Percentiles rank a stretch among this genome's conserved stretches.
phyloP scores from a whole-genome alignment of 2,329 filamentous ascomycete species.

The Helicocarpus griseus region DNA sequence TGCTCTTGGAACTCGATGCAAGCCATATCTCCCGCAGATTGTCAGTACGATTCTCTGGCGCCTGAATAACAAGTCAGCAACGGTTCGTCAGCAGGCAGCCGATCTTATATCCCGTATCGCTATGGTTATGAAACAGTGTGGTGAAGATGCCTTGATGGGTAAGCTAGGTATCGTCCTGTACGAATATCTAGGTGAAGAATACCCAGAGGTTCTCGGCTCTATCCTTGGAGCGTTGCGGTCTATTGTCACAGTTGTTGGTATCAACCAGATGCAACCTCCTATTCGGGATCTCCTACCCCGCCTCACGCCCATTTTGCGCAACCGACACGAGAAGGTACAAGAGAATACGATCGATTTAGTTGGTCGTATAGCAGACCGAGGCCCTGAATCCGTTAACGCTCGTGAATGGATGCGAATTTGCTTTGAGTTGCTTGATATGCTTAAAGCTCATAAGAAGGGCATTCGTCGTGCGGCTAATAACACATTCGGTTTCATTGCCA shows the following conservation, averaged over 20 bases:
- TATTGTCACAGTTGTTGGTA: slow-evolving; percentile 95
- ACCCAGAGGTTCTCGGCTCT: slow-evolving; percentile 92
- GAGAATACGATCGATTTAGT: slow-evolving; percentile 98
- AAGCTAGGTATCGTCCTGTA: slow-evolving; percentile 92
- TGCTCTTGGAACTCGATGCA: slow-evolving; percentile 83
- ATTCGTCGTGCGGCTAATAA: slow-evolving; percentile 98
- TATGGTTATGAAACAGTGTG: slow-evolving; percentile 98
- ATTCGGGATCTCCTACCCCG: slow-evolving; percentile 93
- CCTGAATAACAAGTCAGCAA: slow-evolving; percentile 94
- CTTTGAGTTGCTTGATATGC: slow-evolving; percentile 97
- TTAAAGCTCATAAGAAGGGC: slow-evolving; percentile 99
- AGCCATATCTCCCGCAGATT: slow-evolving; percentile 93
- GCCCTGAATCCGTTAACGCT: slow-evolving; percentile 90
- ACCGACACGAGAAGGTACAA: slow-evolving; percentile 97
- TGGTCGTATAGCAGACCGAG: slow-evolving; percentile 92
- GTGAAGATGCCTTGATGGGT: slow-evolving; percentile 89
- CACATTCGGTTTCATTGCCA: slow-evolving; percentile 98
- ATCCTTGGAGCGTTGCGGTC: slow-evolving; percentile 90
- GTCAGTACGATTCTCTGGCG: slow-evolving; percentile 94
- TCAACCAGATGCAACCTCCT: slow-evolving; percentile 94
- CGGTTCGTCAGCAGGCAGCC: slow-evolving; percentile 91
- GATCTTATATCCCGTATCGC: slow-evolving; percentile 95
- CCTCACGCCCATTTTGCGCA: slow-evolving; percentile 93
- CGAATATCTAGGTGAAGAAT: slow-evolving; percentile 97
- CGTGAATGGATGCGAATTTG: slow-evolving; percentile 99